Evolutionary conservation across 2,329 filamentous ascomycete species (phyloP).

Genomic region (Thielaviopsis euricoi): DNA sequence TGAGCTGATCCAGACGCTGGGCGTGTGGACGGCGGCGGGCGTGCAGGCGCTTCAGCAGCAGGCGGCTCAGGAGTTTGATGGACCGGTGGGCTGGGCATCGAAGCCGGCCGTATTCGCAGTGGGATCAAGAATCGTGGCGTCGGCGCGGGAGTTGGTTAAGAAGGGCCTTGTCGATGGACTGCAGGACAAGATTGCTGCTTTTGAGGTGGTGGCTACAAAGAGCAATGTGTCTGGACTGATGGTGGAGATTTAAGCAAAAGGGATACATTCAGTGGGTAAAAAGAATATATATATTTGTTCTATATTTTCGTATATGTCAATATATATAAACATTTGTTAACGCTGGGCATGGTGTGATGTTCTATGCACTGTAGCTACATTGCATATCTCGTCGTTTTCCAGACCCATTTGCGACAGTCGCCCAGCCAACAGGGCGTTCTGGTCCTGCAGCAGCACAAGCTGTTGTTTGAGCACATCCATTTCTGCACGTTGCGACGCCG

Average conservation of each 20-base stretch:
- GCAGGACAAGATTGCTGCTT: constrained; percentile 7
- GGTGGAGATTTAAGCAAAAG: constrained; percentile 10
- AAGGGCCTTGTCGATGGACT: constrained; percentile 12
- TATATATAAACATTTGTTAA: neutral
- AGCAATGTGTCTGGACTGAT: constrained; percentile 12
- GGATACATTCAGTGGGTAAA: neutral
- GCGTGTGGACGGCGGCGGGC: constrained; percentile 34
- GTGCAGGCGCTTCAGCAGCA: constrained; percentile 20
- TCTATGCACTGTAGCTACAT: neutral
- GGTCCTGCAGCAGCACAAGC: constrained; percentile 37
- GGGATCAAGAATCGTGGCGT: constrained; percentile 30
- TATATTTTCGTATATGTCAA: neutral
- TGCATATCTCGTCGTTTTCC: constrained; percentile 6
- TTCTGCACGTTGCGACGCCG: constrained; percentile 24
- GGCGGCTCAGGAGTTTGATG: constrained; percentile 29
- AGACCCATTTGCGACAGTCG: constrained; percentile 29
- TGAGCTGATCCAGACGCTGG: constrained; percentile 17
- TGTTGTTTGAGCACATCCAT: constrained; percentile 35
- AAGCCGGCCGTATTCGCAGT: constrained; percentile 51
- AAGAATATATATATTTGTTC: neutral
- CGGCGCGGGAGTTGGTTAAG: constrained; percentile 21
- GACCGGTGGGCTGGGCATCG: constrained; percentile 56
- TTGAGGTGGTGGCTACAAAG: constrained; percentile 5
- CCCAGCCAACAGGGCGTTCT: constrained; percentile 43
- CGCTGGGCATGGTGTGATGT: neutral